phyloP scores from a whole-genome alignment of 257 asterid genomes.

The Nicotiana undulata region DNA sequence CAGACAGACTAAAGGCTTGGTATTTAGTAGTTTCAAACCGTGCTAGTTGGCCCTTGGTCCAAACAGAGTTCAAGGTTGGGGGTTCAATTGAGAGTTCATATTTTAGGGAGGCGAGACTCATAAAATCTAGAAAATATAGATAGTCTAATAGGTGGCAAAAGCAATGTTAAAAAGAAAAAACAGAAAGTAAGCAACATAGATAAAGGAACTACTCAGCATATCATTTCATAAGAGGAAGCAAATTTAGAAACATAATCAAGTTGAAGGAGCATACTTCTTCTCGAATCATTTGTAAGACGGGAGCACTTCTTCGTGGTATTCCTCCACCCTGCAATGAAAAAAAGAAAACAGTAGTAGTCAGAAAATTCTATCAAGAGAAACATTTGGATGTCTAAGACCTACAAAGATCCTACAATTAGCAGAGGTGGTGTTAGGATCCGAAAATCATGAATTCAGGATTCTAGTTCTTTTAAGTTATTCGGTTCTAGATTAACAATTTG shows the following conservation, averaged over 20 bases:
- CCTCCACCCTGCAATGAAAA: conserved; percentile 79
- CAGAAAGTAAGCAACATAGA: not conserved
- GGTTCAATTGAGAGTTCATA: not conserved
- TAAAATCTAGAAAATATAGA: not conserved
- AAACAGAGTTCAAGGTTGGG: not conserved
- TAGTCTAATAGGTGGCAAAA: not conserved
- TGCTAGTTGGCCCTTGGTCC: no score
- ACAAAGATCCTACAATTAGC: no score
- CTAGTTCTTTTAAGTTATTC: no score
- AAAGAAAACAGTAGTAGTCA: conserved; percentile 3
- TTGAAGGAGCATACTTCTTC: conserved; percentile 64
- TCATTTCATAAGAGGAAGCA: not conserved
- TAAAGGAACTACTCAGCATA: not conserved
- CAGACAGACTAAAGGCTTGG: no score
- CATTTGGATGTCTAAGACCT: not conserved
- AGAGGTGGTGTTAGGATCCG: no score
- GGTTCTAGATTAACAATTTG: no score
- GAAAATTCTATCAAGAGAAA: not conserved
- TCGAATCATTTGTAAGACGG: conserved; percentile 61
- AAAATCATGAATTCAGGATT: no score
- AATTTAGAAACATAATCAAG: conserved; percentile 12
- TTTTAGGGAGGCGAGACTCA: not conserved
- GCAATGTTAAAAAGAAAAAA: not conserved
- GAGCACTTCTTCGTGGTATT: conserved; percentile 88
- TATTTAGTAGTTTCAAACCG: no score